These are phyloP conservation scores for Diplodia scrobiculata DNA, from an alignment of 2,329 filamentous ascomycete genomes.

Conservation along the genomic window DNA sequence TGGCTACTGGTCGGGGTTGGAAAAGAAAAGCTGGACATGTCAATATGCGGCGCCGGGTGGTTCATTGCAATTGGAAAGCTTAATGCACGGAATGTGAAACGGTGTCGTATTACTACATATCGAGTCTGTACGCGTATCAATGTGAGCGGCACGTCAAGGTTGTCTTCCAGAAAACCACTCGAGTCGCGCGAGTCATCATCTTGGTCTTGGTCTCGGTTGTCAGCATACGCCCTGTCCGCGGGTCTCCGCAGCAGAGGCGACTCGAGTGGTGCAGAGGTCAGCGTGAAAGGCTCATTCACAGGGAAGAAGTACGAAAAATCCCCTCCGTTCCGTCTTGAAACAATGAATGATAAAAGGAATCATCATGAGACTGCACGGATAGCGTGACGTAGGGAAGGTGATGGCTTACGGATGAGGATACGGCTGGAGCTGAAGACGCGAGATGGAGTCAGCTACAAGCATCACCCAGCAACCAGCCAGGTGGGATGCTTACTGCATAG, in stretches of 20 bases:
- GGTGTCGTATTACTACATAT: constrained; percentile 26
- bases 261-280: constrained; percentile 18
- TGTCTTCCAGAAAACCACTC: background rate
- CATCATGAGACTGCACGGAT: constrained; percentile 34
- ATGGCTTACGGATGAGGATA: constrained; percentile 5
- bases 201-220: constrained; percentile 2
- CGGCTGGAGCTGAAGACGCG: background rate
- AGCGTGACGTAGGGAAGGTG: background rate
- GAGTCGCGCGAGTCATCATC: background rate
- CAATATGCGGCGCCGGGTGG: constrained; percentile 23
- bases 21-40: constrained; percentile 24
- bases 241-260: background rate
- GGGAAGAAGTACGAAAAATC: constrained; percentile 36
- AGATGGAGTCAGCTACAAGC: background rate
- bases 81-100: constrained; percentile 23
- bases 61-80: constrained; percentile 23
- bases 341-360: constrained; percentile 35
- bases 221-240: background rate
- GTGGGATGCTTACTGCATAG: background rate
- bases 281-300: constrained; percentile 37
- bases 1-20: constrained; percentile 10
- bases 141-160: background rate
- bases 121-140: constrained; percentile 1
- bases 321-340: constrained; percentile 46
- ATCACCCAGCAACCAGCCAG: background rate